Base-by-base conservation (phyloP, 495 filamentous ascomycete genomes). In the Lentithecium fluviatile region DNA sequence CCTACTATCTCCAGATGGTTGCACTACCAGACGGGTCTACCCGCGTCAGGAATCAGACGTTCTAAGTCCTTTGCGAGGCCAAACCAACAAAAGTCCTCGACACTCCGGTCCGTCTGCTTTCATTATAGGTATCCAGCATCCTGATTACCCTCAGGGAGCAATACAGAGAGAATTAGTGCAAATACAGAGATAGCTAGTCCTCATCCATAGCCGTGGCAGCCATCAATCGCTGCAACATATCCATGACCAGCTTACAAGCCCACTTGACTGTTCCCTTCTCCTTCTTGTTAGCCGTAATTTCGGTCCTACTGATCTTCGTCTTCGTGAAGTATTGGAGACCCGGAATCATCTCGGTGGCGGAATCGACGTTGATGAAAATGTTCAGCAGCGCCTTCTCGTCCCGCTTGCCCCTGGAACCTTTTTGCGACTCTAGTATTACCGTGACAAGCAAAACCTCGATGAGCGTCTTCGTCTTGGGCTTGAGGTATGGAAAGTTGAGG, bases 391-490 rank as follows among this genome's bases (percentile, higher is more conserved):
- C 68, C 56, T 80, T 75, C 52, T 86, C 80, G 56, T 83, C 74
- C 49, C 75, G 74, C 37, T 68, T 67, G 1, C 60, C 56, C 1
- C 73, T 69, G 7, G 67, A 45, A 12, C 55, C 40, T 55, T 69
- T 76, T 63, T 83, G 82, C 0, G 80, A 83, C 56, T 87, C 82
- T 36, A 88, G 79, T 19, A 95, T 81, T 19, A 88, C 67, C 7
- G 84, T 89, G 63, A 92, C 85, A 21, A 97, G 75, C 69, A 96
- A 68, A 0, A 95, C 69, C 71, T 96, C 91, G 26, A 90, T 76
- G 64, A 96, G 93, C 1, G 79, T 83, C 56, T 83, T 84, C 0
- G 88, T 88, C 73, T 88, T 89, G 4, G 79, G 73, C 65, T 92
- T 88, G 19, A 96, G 76, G 67, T 88, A 89, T 12, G 85, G 77